phyloP scores from a whole-genome alignment of 2,329 filamentous ascomycete genomes.

The Penicillium sp. region DNA sequence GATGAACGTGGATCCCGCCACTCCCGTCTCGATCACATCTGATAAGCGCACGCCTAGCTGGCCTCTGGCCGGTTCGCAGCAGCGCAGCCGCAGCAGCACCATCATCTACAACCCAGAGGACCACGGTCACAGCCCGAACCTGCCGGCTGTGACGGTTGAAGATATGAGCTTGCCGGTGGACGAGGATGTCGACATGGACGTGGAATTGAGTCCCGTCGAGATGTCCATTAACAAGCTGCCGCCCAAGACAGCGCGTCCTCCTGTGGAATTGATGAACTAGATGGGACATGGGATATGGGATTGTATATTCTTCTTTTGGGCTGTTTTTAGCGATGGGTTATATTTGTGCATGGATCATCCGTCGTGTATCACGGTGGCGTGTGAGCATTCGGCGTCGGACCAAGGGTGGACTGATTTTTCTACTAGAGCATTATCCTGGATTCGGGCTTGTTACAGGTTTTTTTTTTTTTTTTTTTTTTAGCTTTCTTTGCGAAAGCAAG shows the following conservation, averaged over 20 bases:
- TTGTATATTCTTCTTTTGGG: constrained; percentile 19
- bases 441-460: background rate
- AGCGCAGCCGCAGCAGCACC: constrained; percentile 60
- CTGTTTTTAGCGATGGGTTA: constrained; percentile 30
- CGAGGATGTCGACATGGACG: constrained; percentile 54
- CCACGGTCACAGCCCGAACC: constrained; percentile 63
- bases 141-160: constrained; percentile 69
- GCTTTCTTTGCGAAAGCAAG: background rate
- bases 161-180: constrained; percentile 59
- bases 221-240: constrained; percentile 52
- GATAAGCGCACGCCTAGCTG: constrained; percentile 42
- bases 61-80: constrained; percentile 38
- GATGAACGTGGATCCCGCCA: constrained; percentile 37
- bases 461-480: background rate
- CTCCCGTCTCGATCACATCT: constrained; percentile 44
- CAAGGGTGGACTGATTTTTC: background rate
- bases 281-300: background rate
- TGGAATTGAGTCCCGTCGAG: constrained; percentile 49
- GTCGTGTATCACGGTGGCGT: constrained; percentile 15
- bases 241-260: constrained; percentile 61
- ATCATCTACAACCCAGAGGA: constrained; percentile 68
- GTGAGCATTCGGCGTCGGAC: constrained; percentile 28
- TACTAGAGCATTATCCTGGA: constrained; percentile 5
- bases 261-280: constrained; percentile 62
- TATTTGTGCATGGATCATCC: constrained; percentile 23